Percentiles rank a stretch among this genome's conserved stretches.
These are phyloP conservation scores for Aureobasidium sp. DNA, from an alignment of 2,329 filamentous ascomycete genomes.

Conservation along the genomic window DNA sequence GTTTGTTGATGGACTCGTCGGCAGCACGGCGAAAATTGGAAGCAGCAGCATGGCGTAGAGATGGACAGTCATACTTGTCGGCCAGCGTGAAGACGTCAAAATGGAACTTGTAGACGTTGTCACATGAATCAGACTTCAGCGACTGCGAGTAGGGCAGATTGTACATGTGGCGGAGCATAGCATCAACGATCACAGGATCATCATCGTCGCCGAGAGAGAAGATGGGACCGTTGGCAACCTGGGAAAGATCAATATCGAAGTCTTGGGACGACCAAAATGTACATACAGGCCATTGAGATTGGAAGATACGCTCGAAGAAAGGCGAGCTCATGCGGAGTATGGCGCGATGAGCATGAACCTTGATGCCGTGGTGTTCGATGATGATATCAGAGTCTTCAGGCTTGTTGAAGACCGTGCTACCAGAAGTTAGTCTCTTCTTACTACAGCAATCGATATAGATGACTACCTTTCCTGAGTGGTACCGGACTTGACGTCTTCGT, in stretches of 20 bases:
- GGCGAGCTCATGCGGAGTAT: background rate
- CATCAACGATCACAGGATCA: background rate
- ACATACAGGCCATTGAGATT: background rate
- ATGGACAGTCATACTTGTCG: background rate
- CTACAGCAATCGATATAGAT: too few species aligned
- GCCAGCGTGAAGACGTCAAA: background rate
- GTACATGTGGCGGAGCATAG: background rate
- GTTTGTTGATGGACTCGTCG: too few species aligned
- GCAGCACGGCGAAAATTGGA: background rate
- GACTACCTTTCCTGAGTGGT: background rate
- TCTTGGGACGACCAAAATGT: too few species aligned
- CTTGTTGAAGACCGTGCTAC: background rate
- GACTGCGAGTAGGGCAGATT: background rate
- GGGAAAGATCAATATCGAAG: background rate
- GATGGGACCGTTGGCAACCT: background rate
- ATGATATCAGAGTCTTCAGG: background rate
- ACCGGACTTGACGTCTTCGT: background rate
- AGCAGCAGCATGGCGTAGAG: background rate
- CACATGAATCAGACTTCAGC: too few species aligned
- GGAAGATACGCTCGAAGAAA: background rate
- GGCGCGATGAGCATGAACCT: background rate
- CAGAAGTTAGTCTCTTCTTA: background rate
- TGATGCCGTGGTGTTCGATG: background rate
- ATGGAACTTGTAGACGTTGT: background rate
- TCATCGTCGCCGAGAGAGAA: background rate